phyloP scores from a whole-genome alignment of 768 basidiomycete species.

The Lactarius hengduanensis region DNA sequence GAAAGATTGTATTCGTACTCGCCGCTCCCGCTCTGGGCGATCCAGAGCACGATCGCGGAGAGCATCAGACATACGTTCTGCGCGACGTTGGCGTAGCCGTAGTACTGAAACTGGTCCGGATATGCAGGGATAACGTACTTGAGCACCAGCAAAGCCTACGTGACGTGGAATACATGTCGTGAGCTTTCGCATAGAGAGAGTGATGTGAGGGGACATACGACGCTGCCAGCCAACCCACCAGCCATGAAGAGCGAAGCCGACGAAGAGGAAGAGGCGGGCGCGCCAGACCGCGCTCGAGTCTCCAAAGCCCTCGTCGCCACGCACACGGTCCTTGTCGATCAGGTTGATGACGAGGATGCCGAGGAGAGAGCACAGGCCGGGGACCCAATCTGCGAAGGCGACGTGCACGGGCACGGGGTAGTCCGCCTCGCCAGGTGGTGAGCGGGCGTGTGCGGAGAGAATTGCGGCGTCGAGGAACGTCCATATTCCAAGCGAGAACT shows the following conservation, averaged over 20 bases:
- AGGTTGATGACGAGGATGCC: slow-evolving; percentile 92
- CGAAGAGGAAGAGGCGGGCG: slow-evolving; percentile 85
- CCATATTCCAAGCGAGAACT: slow-evolving; percentile 97
- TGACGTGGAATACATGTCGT: background rate
- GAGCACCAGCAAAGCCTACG: slow-evolving; percentile 80
- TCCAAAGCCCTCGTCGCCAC: slow-evolving; percentile 75
- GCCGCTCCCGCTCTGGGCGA: slow-evolving; percentile 77
- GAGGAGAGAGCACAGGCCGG: slow-evolving; percentile 87
- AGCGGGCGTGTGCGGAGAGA: slow-evolving; percentile 79
- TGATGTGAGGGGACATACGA: slow-evolving; percentile 55
- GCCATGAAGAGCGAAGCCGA: slow-evolving; percentile 98
- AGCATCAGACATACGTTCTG: slow-evolving; percentile 87
- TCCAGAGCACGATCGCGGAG: slow-evolving; percentile 87
- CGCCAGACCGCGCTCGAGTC: slow-evolving; percentile 87
- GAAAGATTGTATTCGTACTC: slow-evolving; percentile 92
- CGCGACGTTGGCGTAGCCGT: slow-evolving; percentile 93
- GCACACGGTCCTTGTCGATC: slow-evolving; percentile 90
- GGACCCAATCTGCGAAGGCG: slow-evolving; percentile 95
- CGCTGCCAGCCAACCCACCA: slow-evolving; percentile 94
- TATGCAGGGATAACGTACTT: slow-evolving; percentile 83
- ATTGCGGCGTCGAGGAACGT: slow-evolving; percentile 92
- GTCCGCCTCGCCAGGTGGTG: slow-evolving; percentile 70
- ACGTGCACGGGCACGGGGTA: slow-evolving; percentile 76
- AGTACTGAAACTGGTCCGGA: slow-evolving; percentile 76
- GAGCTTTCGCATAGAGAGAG: background rate